These are phyloP conservation scores for Cyberlindnera xishuangbannaensis DNA, from an alignment of 805 yeast species.

Conservation along the genomic window DNA sequence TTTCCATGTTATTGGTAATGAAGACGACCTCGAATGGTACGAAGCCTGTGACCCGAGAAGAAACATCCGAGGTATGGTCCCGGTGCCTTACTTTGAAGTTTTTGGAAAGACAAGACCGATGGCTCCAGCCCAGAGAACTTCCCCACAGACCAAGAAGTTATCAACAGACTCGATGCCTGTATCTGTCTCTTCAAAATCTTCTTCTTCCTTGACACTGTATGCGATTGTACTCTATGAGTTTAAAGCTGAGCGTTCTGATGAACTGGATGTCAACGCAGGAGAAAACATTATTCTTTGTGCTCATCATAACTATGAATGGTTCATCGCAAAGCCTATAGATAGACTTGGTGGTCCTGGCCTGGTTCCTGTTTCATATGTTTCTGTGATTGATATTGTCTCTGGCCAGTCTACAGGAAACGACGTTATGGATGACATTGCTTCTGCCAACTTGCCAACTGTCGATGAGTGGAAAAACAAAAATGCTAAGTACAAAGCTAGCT, in stretches of 20 bases:
- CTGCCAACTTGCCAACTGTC: constrained; percentile 79
- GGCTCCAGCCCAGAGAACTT: constrained; percentile 23
- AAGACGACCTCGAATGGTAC: constrained; percentile 62
- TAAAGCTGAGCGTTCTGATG: constrained; percentile 72
- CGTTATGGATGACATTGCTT: constrained; percentile 51
- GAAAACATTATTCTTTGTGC: constrained; percentile 93
- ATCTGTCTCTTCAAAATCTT: constrained; percentile 18
- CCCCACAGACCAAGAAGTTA: constrained; percentile 15
- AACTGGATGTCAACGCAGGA: constrained; percentile 75
- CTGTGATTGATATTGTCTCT: constrained; percentile 71
- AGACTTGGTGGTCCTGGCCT: constrained; percentile 96
- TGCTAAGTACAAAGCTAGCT: constrained; percentile 87
- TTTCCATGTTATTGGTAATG: constrained; percentile 68
- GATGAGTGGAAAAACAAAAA: constrained; percentile 93
- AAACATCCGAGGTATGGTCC: constrained; percentile 78
- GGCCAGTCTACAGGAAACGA: constrained; percentile 52
- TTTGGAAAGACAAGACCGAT: constrained; percentile 49
- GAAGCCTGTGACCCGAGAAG: constrained; percentile 86
- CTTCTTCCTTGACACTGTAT: constrained; percentile 45
- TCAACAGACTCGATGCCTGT: constrained; percentile 16
- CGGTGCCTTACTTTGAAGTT: constrained; percentile 75
- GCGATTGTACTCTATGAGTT: constrained; percentile 86
- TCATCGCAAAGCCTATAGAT: constrained; percentile 93
- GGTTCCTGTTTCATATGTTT: constrained; percentile 87
- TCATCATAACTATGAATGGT: constrained; percentile 95